phyloP scores from a whole-genome alignment of 2,329 filamentous ascomycete genomes.

The Fusarium buxicola region DNA sequence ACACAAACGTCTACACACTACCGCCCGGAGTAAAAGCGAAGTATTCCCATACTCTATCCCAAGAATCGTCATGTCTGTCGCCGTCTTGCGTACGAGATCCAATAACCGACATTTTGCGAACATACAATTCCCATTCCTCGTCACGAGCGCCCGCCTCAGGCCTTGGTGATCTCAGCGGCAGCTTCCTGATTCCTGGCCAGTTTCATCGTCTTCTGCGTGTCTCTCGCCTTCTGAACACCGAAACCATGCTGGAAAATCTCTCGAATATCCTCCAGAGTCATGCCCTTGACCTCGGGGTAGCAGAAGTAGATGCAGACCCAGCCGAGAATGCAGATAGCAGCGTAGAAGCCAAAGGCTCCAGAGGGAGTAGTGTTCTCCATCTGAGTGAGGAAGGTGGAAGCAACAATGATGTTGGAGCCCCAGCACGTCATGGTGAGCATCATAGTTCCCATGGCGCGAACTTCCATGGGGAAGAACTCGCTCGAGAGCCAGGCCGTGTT shows the following conservation, averaged over 20 bases:
- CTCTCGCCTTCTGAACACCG: slow-evolving; percentile 55
- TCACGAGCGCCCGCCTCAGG: neutral
- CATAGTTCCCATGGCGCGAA: slow-evolving; percentile 62
- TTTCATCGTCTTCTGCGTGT: slow-evolving; percentile 52
- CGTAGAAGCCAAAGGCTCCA: slow-evolving; percentile 65
- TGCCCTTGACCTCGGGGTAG: slow-evolving; percentile 66
- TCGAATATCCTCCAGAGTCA: slow-evolving; percentile 65
- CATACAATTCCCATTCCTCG: neutral
- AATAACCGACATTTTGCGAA: neutral
- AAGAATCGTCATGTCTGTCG: neutral
- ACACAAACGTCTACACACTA: slow-evolving; percentile 1
- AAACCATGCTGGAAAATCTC: slow-evolving; percentile 63
- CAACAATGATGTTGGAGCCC: slow-evolving; percentile 62
- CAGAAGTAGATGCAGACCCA: slow-evolving; percentile 57
- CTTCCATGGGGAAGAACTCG: slow-evolving; percentile 60
- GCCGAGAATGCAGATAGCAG: slow-evolving; percentile 61
- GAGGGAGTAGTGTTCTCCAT: slow-evolving; percentile 62
- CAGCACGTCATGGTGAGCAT: slow-evolving; percentile 60
- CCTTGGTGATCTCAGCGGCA: slow-evolving; percentile 17
- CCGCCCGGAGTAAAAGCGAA: neutral
- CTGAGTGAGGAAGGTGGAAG: slow-evolving; percentile 60
- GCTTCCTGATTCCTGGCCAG: slow-evolving; percentile 3
- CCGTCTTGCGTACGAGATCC: neutral
- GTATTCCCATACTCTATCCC: neutral
- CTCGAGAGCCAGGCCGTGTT: slow-evolving; percentile 60